These are phyloP conservation scores for Fusarium chaquense DNA, from an alignment of 2,329 filamentous ascomycete genomes.

Conservation along the genomic window DNA sequence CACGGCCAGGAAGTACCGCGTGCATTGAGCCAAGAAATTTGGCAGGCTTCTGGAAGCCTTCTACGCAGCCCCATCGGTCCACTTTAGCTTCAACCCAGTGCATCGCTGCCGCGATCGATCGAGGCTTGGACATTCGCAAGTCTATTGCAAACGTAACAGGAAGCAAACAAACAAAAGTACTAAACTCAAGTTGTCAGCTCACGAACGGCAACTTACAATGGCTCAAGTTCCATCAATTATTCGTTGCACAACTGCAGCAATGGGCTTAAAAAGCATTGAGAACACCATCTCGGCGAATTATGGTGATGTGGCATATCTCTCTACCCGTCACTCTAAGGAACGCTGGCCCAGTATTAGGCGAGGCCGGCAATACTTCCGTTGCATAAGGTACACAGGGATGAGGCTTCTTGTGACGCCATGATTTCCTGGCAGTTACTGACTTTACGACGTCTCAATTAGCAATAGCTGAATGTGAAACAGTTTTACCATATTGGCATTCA, in stretches of 20 bases:
- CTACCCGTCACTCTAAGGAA: conserved; percentile 27
- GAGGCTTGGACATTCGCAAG: conserved; percentile 32
- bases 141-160: conserved; percentile 14
- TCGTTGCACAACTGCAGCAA: conserved; percentile 1
- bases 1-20: conserved; percentile 36
- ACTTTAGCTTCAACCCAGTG: conserved; percentile 37
- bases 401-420: conserved; percentile 23
- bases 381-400: conserved; percentile 35
- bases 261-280: background rate
- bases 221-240: background rate
- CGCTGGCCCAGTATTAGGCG: conserved; percentile 39
- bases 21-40: conserved; percentile 14
- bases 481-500: conserved; percentile 25
- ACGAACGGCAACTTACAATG: background rate
- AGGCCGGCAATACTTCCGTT: conserved; percentile 40
- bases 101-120: conserved; percentile 35
- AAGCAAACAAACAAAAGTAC: conserved; percentile 5
- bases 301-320: conserved; percentile 5
- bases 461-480: conserved; percentile 44
- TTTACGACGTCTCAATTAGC: conserved; percentile 38
- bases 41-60: conserved; percentile 50
- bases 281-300: conserved; percentile 20
- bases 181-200: background rate
- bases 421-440: conserved; percentile 27
- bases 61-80: conserved; percentile 43